Conservation (phyloP, 2,329 filamentous ascomycete species). For the Colletotrichum incanum region DNA sequence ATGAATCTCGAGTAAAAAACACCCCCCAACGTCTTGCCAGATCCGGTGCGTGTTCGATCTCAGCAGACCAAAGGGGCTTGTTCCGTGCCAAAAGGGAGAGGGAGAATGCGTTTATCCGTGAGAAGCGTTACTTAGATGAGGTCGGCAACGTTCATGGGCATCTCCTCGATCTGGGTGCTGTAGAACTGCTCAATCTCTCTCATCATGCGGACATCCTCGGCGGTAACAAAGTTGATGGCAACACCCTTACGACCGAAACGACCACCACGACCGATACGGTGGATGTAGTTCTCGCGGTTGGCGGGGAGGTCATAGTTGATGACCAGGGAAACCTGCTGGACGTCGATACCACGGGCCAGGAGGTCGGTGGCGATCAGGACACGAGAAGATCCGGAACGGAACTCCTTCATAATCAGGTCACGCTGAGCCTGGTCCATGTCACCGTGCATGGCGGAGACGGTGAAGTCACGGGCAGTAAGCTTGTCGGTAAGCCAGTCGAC, state of each 20-base stretch:
- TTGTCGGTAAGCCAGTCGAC: constrained; percentile 99
- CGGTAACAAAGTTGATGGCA: constrained; percentile 99
- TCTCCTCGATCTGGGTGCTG: constrained; percentile 99
- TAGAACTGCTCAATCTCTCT: constrained; percentile 99
- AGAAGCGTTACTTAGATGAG: constrained; percentile 72
- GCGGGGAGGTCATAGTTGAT: constrained; percentile 99
- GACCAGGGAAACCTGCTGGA: constrained; percentile 99
- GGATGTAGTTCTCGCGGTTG: constrained; percentile 99
- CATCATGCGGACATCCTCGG: constrained; percentile 99
- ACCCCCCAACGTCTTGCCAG: constrained; percentile 40
- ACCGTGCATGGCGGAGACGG: constrained; percentile 99
- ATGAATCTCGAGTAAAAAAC: constrained; percentile 42
- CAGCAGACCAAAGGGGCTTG: constrained; percentile 38
- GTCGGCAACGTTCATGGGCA: constrained; percentile 94
- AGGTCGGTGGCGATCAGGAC: constrained; percentile 98
- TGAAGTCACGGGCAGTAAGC: constrained; percentile 98
- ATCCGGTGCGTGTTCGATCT: constrained; percentile 41
- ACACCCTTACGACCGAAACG: constrained; percentile 99
- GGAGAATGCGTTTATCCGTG: constrained; percentile 38
- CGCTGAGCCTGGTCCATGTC: constrained; percentile 99
- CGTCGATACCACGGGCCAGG: constrained; percentile 98
- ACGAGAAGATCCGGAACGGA: constrained; percentile 98
- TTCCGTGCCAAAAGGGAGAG: constrained; percentile 37
- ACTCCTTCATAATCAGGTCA: constrained; percentile 99
- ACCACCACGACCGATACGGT: constrained; percentile 99